phyloP scores from a whole-genome alignment of 2,329 filamentous ascomycete genomes.

The Phialophora expanda region DNA sequence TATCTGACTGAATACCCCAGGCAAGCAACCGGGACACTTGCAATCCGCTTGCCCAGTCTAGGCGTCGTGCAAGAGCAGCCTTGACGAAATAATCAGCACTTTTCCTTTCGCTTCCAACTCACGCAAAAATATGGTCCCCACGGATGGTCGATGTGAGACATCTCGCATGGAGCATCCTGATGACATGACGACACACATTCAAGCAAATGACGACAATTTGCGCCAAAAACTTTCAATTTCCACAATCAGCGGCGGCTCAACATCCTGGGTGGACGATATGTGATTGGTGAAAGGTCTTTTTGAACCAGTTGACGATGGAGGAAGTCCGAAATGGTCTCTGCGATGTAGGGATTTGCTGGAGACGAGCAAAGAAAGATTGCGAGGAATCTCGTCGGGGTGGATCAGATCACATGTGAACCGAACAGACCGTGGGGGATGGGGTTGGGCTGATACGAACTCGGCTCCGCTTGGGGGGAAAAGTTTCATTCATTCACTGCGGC shows the following conservation, averaged over 20 bases:
- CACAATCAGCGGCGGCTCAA: conserved; percentile 12
- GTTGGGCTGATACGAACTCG: conserved; percentile 3
- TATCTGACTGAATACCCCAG: conserved; percentile 18
- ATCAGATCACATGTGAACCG: conserved; percentile 13
- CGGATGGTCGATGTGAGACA: conserved; percentile 16
- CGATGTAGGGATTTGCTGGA: conserved; percentile 15
- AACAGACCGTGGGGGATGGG: neutral
- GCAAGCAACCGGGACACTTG: conserved; percentile 77
- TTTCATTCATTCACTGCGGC: conserved; percentile 16
- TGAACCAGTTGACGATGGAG: conserved; percentile 17
- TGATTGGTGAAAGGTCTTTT: conserved; percentile 25
- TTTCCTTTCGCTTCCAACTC: conserved; percentile 30
- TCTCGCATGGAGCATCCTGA: conserved; percentile 16
- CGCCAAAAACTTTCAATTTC: conserved; percentile 13
- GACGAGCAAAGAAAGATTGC: conserved; percentile 7
- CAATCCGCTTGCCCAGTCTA: conserved; percentile 87
- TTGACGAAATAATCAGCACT: conserved; percentile 17
- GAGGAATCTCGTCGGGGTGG: conserved; percentile 10
- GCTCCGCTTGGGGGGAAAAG: conserved; percentile 11
- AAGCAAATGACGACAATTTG: conserved; percentile 16
- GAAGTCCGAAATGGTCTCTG: conserved; percentile 14
- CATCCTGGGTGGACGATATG: conserved; percentile 23
- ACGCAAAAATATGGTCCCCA: conserved; percentile 20
- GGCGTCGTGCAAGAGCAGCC: conserved; percentile 3
- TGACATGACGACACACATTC: conserved; percentile 27